Evolutionary conservation across 495 filamentous ascomycete genomes (phyloP).

Genomic region (Polyplosphaeria fusca): DNA sequence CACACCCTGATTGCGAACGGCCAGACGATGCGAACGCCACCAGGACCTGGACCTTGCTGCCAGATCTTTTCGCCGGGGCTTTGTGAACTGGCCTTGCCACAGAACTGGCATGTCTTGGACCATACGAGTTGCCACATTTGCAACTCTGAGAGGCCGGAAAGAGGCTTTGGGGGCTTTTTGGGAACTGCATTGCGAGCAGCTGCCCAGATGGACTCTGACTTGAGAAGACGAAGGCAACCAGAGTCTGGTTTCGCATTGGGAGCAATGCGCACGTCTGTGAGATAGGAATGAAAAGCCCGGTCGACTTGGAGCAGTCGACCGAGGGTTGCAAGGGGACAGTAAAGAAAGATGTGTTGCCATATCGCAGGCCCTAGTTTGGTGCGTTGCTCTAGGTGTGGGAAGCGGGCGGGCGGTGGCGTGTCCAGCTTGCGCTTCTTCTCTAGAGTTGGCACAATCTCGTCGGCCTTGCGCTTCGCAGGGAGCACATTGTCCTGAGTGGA

Average conservation of each 20-base stretch:
- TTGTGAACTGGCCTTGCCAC: conserved; percentile 39
- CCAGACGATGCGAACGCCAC: conserved; percentile 59
- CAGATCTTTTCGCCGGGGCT: conserved; percentile 41
- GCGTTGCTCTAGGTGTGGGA: conserved; percentile 5
- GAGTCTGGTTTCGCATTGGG: conserved; percentile 32
- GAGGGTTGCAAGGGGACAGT: conserved; percentile 34
- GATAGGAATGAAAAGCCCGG: conserved; percentile 43
- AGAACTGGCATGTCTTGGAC: conserved; percentile 55
- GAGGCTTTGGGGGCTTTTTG: conserved; percentile 55
- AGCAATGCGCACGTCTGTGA: conserved; percentile 40
- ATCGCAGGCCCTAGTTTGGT: conserved; percentile 33
- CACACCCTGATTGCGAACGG: conserved; percentile 62
- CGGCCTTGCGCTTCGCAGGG: conserved; percentile 29
- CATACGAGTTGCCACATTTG: conserved; percentile 62
- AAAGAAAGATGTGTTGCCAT: conserved; percentile 42
- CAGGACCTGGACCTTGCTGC: conserved; percentile 51
- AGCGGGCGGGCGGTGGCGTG: conserved; percentile 1
- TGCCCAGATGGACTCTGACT: conserved; percentile 59
- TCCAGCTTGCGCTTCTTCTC: conserved; percentile 31
- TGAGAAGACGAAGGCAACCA: conserved; percentile 34
- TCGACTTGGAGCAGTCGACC: conserved; percentile 39
- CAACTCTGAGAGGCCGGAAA: conserved; percentile 54
- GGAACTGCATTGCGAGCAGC: conserved; percentile 54
- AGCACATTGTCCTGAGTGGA: neutral
- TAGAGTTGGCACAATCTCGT: conserved; percentile 3